A percentile compares a stretch with the other conserved stretches of the same genome.
These are phyloP conservation scores for Hanseniaspora thailandica DNA, from an alignment of 805 yeast species.

Conservation along the genomic window DNA sequence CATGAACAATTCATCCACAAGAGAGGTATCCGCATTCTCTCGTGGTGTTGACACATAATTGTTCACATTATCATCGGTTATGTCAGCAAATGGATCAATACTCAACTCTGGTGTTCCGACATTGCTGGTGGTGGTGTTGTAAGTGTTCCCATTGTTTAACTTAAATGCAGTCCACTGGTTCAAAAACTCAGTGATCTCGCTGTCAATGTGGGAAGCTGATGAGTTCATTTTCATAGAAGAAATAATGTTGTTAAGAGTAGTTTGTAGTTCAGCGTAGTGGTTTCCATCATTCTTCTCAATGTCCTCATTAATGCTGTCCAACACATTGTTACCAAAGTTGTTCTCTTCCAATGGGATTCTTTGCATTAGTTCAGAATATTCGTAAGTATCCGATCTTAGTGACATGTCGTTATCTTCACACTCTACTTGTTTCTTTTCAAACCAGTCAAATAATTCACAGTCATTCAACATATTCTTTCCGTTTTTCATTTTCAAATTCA, in stretches of 20 bases:
- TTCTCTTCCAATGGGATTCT: background rate
- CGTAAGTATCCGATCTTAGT: background rate
- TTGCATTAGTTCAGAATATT: conserved; percentile 11
- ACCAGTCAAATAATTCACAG: background rate
- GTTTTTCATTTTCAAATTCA: background rate
- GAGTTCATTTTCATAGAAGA: background rate
- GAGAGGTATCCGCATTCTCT: background rate
- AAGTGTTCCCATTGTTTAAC: background rate
- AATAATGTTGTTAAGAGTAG: background rate
- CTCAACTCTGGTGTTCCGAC: background rate
- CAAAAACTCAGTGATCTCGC: background rate
- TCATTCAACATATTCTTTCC: conserved; percentile 8
- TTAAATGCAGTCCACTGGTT: conserved; percentile 8
- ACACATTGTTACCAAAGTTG: background rate
- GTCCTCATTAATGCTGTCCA: background rate
- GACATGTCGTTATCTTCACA: background rate
- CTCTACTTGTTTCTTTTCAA: background rate
- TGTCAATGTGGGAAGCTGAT: background rate
- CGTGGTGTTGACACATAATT: background rate
- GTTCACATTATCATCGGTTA: background rate
- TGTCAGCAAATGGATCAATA: background rate
- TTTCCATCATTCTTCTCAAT: background rate
- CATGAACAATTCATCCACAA: background rate
- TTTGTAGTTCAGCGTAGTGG: background rate
- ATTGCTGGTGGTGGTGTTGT: background rate